Base-by-base conservation (phyloP, 345 rosid genomes). In the Mangifera indica region DNA sequence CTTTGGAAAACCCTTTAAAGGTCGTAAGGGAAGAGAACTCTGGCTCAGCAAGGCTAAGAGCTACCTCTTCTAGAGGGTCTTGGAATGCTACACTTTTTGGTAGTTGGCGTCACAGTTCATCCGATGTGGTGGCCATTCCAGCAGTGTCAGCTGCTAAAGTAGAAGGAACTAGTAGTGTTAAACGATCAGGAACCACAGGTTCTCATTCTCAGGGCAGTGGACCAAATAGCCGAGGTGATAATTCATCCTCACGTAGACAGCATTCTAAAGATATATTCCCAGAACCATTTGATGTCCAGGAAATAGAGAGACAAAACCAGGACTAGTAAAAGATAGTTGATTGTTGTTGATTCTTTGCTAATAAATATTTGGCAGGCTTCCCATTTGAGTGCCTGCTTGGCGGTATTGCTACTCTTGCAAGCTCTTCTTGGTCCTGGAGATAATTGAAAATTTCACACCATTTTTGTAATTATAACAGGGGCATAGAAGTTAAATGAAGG, bases 51-150 rank as follows among this genome's bases (percentile, higher is more conserved):
- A 72, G 93, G 87, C 87, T 96, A 22, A 88, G 98, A 78, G 72
- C 98, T 58, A 86, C 89, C 66, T 93, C 99, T 9, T 93, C 99
- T 0, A 82, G 96, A 74, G 90, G 98, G 11, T 96, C 96, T 3
- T 96, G 99, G 99, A 93, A 88, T 46, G 96, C 95, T 46, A 86
- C 98, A 49, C 63, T 96, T 34, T 96, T 96, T 12, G 96, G 99
- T 45, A 96, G 98, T 74, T 96, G 98, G 99, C 91, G 97, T 10
- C 97, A 85, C 56, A 92, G 97, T 61, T 76, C 95, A n/a, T 91
- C 93, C 0, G 98, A 96, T 32, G 86, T 81, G 74, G 87, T 86
- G 1, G 87, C 60, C 46, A 70, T 80, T 58, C 88, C 87, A 2
- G 80, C 81, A 63, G 46, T 85, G 60, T 77, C 85, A 0, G 53